phyloP scores from a whole-genome alignment of 495 filamentous ascomycete genomes.

The Aspergillus biplanus region DNA sequence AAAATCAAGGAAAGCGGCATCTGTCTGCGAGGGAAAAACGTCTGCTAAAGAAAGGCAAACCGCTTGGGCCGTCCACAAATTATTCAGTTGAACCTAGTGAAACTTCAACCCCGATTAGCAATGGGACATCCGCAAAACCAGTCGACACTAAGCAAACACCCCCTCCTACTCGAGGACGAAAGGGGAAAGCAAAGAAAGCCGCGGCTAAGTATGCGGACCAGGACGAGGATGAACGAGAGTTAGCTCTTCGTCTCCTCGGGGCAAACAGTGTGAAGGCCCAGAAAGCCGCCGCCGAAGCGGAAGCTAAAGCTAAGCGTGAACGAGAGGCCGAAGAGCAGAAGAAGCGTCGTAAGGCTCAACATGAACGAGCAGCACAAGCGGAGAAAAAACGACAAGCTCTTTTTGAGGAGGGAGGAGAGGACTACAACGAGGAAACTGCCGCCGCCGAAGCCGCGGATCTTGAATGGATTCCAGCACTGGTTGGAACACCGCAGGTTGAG shows the following conservation, averaged over 20 bases:
- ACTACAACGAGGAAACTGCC: slow-evolving; percentile 59
- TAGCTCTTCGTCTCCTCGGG: slow-evolving; percentile 82
- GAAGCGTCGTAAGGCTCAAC: slow-evolving; percentile 75
- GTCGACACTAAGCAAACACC: slow-evolving; percentile 31
- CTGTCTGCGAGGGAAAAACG: slow-evolving; percentile 56
- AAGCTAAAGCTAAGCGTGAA: slow-evolving; percentile 56
- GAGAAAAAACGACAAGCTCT: slow-evolving; percentile 61
- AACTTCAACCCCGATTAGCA: slow-evolving; percentile 12
- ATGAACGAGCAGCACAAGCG: slow-evolving; percentile 68
- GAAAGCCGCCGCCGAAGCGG: slow-evolving; percentile 53
- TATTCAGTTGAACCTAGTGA: slow-evolving; percentile 17
- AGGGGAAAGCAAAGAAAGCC: slow-evolving; percentile 82
- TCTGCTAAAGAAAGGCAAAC: slow-evolving; percentile 50
- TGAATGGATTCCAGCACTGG: slow-evolving; percentile 69
- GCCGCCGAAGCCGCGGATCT: slow-evolving; percentile 51
- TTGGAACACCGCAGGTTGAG: slow-evolving; percentile 75
- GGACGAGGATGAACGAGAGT: slow-evolving; percentile 86
- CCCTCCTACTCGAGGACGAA: slow-evolving; percentile 73
- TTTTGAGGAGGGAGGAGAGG: slow-evolving; percentile 57
- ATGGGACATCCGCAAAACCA: slow-evolving; percentile 16
- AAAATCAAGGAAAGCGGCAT: slow-evolving; percentile 39
- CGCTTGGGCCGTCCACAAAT: slow-evolving; percentile 26
- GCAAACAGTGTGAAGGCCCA: slow-evolving; percentile 60
- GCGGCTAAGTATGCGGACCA: slow-evolving; percentile 92
- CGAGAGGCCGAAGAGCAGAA: slow-evolving; percentile 66